phyloP scores from a whole-genome alignment of 768 basidiomycete genomes.

The Termitomyces sp. region DNA sequence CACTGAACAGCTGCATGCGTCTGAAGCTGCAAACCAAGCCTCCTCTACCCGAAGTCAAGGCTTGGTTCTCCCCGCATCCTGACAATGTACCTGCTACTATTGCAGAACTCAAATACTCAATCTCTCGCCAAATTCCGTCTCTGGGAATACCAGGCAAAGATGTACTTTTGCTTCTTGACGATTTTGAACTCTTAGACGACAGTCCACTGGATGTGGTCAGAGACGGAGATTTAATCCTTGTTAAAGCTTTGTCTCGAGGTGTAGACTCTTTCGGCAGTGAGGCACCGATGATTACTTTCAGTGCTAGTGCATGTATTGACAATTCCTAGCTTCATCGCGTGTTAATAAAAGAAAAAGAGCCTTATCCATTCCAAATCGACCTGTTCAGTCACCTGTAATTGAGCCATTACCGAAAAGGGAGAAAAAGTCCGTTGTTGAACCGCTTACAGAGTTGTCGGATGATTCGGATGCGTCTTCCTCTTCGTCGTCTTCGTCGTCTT shows the following conservation, averaged over 20 bases:
- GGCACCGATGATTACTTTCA: background rate
- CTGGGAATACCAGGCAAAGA: conserved; percentile 19
- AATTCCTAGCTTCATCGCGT: conserved; percentile 2
- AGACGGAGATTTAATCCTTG: conserved; percentile 42
- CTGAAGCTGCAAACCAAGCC: conserved; percentile 40
- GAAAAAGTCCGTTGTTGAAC: background rate
- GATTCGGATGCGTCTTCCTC: conserved; percentile 19
- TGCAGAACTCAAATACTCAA: conserved; percentile 29
- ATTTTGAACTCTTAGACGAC: conserved; percentile 41
- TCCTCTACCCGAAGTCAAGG: conserved; percentile 44
- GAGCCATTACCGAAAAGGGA: conserved; percentile 3
- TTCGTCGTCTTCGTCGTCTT: conserved; percentile 9
- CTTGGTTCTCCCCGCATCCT: conserved; percentile 42
- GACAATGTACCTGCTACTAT: conserved; percentile 20
- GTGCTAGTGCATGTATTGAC: background rate
- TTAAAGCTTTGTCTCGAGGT: conserved; percentile 17
- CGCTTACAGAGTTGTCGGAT: conserved; percentile 18
- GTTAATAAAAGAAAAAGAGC: conserved; percentile 21
- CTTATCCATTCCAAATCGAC: conserved; percentile 1
- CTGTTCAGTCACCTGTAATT: background rate
- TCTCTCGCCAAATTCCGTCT: conserved; percentile 28
- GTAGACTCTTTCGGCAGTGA: conserved; percentile 8
- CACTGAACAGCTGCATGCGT: conserved; percentile 31
- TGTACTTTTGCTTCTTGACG: conserved; percentile 34
- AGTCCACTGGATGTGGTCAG: conserved; percentile 32